phyloP scores from a whole-genome alignment of 768 basidiomycete species.

The Mycena kentingensis region DNA sequence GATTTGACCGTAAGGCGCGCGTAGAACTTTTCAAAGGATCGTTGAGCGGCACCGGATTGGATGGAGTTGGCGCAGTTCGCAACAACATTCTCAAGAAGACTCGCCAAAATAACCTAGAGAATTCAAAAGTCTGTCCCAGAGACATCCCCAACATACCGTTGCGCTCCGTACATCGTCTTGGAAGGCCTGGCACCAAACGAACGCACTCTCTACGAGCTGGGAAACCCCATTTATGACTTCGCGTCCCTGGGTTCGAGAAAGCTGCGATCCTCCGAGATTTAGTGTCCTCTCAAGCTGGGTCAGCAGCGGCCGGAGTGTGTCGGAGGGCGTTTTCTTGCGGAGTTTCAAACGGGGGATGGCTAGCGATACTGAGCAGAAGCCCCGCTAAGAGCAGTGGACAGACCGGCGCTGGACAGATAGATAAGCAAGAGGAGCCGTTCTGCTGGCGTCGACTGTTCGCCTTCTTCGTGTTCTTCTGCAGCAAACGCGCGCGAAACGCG shows the following conservation, averaged over 20 bases:
- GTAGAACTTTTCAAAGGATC: slow-evolving; percentile 46
- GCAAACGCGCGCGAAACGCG: slow-evolving; percentile 30
- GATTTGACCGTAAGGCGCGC: slow-evolving; percentile 46
- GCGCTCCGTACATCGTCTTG: slow-evolving; percentile 30
- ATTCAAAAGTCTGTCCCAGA: not conserved
- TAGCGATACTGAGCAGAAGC: slow-evolving; percentile 22
- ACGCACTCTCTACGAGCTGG: slow-evolving; percentile 28
- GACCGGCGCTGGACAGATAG: slow-evolving; percentile 43
- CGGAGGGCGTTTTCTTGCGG: slow-evolving; percentile 43
- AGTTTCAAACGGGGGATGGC: slow-evolving; percentile 49
- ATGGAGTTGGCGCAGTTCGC: slow-evolving; percentile 41
- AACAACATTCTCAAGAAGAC: slow-evolving; percentile 36
- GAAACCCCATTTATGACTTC: slow-evolving; percentile 32
- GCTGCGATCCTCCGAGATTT: slow-evolving; percentile 26
- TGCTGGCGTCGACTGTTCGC: slow-evolving; percentile 16
- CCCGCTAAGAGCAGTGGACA: slow-evolving; percentile 11
- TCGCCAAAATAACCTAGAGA: slow-evolving; percentile 29
- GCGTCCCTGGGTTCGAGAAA: slow-evolving; percentile 35
- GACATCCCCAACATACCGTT: slow-evolving; percentile 26
- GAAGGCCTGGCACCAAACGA: slow-evolving; percentile 34
- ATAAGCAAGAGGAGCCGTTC: slow-evolving; percentile 41
- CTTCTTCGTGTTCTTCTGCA: slow-evolving; percentile 30
- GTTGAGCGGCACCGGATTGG: slow-evolving; percentile 46
- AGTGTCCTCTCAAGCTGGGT: slow-evolving; percentile 38
- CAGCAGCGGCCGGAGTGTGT: slow-evolving; percentile 46